Evolutionary conservation across 768 basidiomycete species (phyloP), one percentile per base, ranked within the genome.

Genomic region (Auricularia cornea): DNA sequence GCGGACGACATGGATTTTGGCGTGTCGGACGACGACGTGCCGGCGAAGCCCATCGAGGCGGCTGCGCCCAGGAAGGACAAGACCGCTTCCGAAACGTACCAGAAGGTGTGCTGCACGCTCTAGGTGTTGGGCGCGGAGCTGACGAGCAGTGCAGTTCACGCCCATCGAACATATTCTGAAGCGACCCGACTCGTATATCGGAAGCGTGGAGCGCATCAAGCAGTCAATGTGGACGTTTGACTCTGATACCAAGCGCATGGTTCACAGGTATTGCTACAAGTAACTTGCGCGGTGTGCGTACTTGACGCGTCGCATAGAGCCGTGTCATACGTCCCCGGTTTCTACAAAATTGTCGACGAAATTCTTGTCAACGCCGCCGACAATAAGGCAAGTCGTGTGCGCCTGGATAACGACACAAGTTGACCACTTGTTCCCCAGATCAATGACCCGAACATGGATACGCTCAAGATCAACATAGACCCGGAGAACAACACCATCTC

Each of bases 301-400:
- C 30, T 38, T 32, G 48, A 52, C 61, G 52, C 44, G 4, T 23
- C 18, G 10, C 11, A 8, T 54, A 79, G 80, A 26, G 70, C 75
- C 11, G 77, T 76, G 32, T 91, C 85, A 69, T 99, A 89, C 71
- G 95, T 98, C 2, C 97, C 97, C 0, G 97, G 95, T 61, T 96
- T 99, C 75, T 94, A 95, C 84, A 99, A 99, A 82, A 99, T 99
- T 70, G 89, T 99, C 16, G 97, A 99, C 70, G 97, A 99, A 77
- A 99, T 99, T 70, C 80, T 99, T 2, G 97, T 99, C 69, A 99
- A 99, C 74, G 97, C 97, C 26, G 97, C 97, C 3, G 97, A 99
- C 73, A 97, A 98, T 78, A 99, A 99, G 88, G 96, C 92, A 66
- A 62, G 80, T 74, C 30, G n/a, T 60, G 12, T n/a, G 54, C 23